Conservation (phyloP, 2,329 filamentous ascomycete genomes). For the Botrytis sinoallii region DNA sequence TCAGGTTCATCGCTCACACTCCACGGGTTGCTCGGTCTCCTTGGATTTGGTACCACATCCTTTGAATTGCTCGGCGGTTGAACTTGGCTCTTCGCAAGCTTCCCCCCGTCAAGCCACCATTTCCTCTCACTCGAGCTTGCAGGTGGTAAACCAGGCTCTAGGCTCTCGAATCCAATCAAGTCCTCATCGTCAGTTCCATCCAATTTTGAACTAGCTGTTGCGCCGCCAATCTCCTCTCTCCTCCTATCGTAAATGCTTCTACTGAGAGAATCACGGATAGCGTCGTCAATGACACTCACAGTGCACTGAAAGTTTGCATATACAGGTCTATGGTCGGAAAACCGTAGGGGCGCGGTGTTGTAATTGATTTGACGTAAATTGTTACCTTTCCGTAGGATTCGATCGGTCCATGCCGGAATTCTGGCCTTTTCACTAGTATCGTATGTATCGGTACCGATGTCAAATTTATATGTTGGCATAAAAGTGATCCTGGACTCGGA, state of each 20-base stretch:
- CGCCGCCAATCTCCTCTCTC: slow-evolving; percentile 63
- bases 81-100: slow-evolving; percentile 61
- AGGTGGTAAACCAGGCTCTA: slow-evolving; percentile 72
- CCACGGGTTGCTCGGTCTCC: slow-evolving; percentile 79
- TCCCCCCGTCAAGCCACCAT: slow-evolving; percentile 68
- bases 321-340: slow-evolving; percentile 96
- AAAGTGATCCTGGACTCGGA: slow-evolving; percentile 87
- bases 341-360: slow-evolving; percentile 74
- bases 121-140: slow-evolving; percentile 67
- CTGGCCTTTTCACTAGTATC: slow-evolving; percentile 90
- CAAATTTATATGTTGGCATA: slow-evolving; percentile 92
- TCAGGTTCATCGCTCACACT: slow-evolving; percentile 70
- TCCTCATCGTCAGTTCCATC: slow-evolving; percentile 75
- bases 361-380: slow-evolving; percentile 83
- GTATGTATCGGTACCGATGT: slow-evolving; percentile 82
- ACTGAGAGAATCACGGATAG: slow-evolving; percentile 67
- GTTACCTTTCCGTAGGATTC: slow-evolving; percentile 80
- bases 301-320: slow-evolving; percentile 84
- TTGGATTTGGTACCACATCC: slow-evolving; percentile 66
- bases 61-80: slow-evolving; percentile 64
- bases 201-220: slow-evolving; percentile 55
- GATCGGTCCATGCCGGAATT: slow-evolving; percentile 96
- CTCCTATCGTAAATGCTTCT: slow-evolving; percentile 69
- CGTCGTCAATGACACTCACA: slow-evolving; percentile 77
- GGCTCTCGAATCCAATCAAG: slow-evolving; percentile 74